These are phyloP conservation scores for Aciculoconidium aculeatum DNA, from an alignment of 805 yeast species.

Conservation along the genomic window DNA sequence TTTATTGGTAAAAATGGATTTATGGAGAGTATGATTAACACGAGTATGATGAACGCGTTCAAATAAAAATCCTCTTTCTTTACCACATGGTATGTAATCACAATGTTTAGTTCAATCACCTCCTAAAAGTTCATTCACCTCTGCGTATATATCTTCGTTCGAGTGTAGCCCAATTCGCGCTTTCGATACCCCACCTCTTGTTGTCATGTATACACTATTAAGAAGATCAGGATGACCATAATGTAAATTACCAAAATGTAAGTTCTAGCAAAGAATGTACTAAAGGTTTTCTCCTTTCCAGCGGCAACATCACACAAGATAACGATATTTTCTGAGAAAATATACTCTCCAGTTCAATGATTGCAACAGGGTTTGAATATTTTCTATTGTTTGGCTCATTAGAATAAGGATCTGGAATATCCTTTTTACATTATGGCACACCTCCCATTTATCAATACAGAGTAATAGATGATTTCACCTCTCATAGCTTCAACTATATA, in stretches of 20 bases:
- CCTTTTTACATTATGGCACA: constrained; percentile 58
- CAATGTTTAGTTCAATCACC: constrained; percentile 81
- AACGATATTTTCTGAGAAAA: constrained; percentile 77
- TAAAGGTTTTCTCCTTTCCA: constrained; percentile 82
- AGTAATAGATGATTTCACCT: constrained; percentile 44
- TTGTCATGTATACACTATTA: constrained; percentile 69
- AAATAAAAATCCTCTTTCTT: constrained; percentile 80
- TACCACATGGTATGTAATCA: constrained; percentile 80
- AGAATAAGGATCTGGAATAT: constrained; percentile 12
- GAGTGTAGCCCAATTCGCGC: constrained; percentile 78
- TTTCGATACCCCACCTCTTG: constrained; percentile 82
- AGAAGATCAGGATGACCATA: constrained; percentile 85
- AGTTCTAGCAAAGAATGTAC: constrained; percentile 77
- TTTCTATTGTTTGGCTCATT: constrained; percentile 12
- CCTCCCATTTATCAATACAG: constrained; percentile 65
- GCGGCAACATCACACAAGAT: constrained; percentile 82
- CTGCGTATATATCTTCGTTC: constrained; percentile 83
- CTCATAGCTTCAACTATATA: constrained; percentile 30
- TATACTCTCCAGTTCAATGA: constrained; percentile 75
- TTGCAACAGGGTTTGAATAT: constrained; percentile 57
- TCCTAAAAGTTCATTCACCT: constrained; percentile 69
- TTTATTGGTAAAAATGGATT: constrained; percentile 50
- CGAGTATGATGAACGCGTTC: constrained; percentile 72
- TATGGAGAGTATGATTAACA: constrained; percentile 61
- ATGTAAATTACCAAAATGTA: constrained; percentile 74